Evolutionary conservation across 345 rosid genomes (phyloP), one percentile per base, ranked within the genome.

Genomic region (Mallotus nudiflorus): DNA sequence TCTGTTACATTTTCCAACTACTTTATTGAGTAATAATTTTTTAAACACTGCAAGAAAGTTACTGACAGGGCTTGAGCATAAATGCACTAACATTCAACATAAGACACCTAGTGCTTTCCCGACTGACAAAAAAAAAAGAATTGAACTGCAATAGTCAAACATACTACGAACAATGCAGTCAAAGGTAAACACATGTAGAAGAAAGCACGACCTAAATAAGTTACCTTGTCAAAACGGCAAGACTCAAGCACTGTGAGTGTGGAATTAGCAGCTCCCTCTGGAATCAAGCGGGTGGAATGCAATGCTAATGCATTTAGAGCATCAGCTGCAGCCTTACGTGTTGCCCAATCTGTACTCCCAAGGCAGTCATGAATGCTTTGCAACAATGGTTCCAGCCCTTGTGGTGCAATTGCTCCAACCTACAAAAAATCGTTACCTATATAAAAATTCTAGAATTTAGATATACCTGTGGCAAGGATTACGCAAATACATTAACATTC

Each of bases 271-370:
- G 84, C 75, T 71, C 73, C 85, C 66, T 91, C 98, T 56, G 86
- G 71, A 40, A 91, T 71, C 81, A 92, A 79, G 80, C 73, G 49
- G 72, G 88, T 89, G 66, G 98, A 96, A 84, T 92, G 93, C 75
- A 83, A 73, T 33, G 92, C 99, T 70, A 96, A 61, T 70, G 93
- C 77, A 81, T 51, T 85, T 77, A 96, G 79, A 56, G 93, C 78
- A 81, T 96, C 99, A 69, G 97, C 90, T 63, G 98, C 96, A 70
- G 99, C 98, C 78, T 96, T 96, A 16, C 99, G 92, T 29, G 97
- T 91, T 6, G 84, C 93, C 99, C 98, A 96, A 82, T 96, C 99
- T 69, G 97, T 72, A 85, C 92, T 96, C 55, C 93, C 87, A 65
- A 96, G 89, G 82, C 96, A 92, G 20, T 88, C 97, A 70, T 88